Base-by-base conservation (phyloP, 345 rosid genomes). In the Salix koriyanagi region DNA sequence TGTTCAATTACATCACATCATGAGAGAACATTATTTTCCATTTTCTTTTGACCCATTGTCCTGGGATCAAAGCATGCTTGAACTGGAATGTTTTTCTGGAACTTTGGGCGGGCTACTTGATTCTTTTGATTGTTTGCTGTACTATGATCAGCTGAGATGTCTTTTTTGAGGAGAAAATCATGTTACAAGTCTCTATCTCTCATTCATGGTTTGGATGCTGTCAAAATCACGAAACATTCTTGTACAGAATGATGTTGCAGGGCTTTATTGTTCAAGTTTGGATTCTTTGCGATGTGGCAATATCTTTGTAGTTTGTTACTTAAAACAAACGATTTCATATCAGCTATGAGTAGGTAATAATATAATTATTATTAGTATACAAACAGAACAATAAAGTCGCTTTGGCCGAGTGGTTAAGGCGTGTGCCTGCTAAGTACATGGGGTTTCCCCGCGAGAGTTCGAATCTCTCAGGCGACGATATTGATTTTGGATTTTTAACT, bases 371-470 rank as follows among this genome's bases (percentile, higher is more conserved):
- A 9, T 41, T 41, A 0, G 4, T 41, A 10, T 10, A 10, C 12
- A 9, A 2, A 0, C 0, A 2, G 0, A 41, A 10, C 13, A 41
- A 2, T 0, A 11, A 41, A 41, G 94, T 85, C 90, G 91, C 91
- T 88, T 91, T 89, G 92, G 93, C 93, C 89, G 89, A 91, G 91
- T 89, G 93, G 93, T 91, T 91, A 91, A 89, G 93, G 91, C 89
- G 90, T 88, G 93, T 89, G 96, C 91, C 91, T 88, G 91, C 91
- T 89, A 89, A 91, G 74, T 88, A 86, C 88, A 88, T 89, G 89
- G 96, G 91, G 93, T 87, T 84, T 88, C 90, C 88, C 90, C 89
- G 91, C 92, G 91, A 86, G 90, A 89, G 88, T 88, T 89, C 90
- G 90, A 89, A 88, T 88, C 89, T 88, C 86, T 87, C 86, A 86